Evolutionary conservation across 192 early-diverging fungal genomes (phyloP), one percentile per base, ranked within the genome.

Genomic region (Backusella psychrophila): DNA sequence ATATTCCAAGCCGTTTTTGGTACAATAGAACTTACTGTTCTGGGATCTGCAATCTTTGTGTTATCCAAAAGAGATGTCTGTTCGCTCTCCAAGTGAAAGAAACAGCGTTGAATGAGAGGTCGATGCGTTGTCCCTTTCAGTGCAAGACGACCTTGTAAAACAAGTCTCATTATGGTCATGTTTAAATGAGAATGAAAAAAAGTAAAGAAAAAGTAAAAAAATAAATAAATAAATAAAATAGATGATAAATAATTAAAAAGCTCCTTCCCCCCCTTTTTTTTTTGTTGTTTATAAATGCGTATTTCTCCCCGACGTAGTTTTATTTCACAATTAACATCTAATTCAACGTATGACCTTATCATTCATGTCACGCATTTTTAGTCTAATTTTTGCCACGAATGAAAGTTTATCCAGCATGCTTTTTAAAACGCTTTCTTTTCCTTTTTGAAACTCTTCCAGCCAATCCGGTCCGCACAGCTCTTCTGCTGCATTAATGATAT

Each of bases 341-440:
- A 65, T 70, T 71, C 29, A 71, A 33, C 70, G 70, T 29, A 26
- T 71, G 44, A 49, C 42, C 42, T n/a, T 36, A 12, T 36, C 21
- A 44, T 49, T 49, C 7, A 71, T 31, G 17, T 71, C 70, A 49
- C 70, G 70, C 44, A 71, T 14, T 44, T 71, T 71, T 71, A 71
- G 42, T 71, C 70, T 71, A 71, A 71, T 71, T 71, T 71, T 36
- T 6, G 70, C 70, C 34, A 71, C 44, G 9, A 71, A 71, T 6
- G 70, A 44, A 41, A 71, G 39, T 41, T 71, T 71, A 31, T 71
- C 70, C 44, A 71, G 17, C 44, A 71, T 71, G 7, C 42, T 49
- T 49, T 44, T 44, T 9, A 71, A 33, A 9, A 17, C 70, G 33
- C 42, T 41, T 19, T 71, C 70, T 19, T 71, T 71, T 33, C 70